Evolutionary conservation across 768 basidiomycete species (phyloP).

Genomic region (Termitomyces sp.): DNA sequence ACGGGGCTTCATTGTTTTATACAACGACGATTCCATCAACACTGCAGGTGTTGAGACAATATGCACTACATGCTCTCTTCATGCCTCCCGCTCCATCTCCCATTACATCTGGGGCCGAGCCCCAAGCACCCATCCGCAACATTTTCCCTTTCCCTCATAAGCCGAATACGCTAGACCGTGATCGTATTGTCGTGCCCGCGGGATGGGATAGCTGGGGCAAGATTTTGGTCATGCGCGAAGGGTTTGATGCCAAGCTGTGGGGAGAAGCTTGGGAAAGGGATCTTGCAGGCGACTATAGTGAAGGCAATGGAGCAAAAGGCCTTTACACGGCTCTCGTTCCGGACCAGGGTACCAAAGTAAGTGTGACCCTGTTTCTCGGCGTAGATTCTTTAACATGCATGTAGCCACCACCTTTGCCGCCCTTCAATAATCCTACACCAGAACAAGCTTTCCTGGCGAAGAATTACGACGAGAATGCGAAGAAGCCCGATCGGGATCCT

Average conservation of each 20-base stretch:
- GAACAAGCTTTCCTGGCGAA: conserved; percentile 90
- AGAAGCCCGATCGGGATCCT: conserved; percentile 87
- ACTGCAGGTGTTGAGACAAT: conserved; percentile 71
- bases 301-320: conserved; percentile 58
- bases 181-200: conserved; percentile 85
- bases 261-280: conserved; percentile 79
- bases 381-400: neutral
- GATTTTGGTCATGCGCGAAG: conserved; percentile 83
- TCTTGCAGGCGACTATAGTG: conserved; percentile 40
- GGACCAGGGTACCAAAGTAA: conserved; percentile 69
- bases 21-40: conserved; percentile 79
- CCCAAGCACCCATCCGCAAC: conserved; percentile 64
- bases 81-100: conserved; percentile 74
- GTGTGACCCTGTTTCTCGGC: conserved; percentile 13
- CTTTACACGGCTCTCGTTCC: conserved; percentile 70
- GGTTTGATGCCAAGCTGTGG: conserved; percentile 81
- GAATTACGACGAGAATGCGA: conserved; percentile 88
- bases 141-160: conserved; percentile 84
- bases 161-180: conserved; percentile 90
- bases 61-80: conserved; percentile 79
- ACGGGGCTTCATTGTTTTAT: conserved; percentile 90
- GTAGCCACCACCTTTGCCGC: conserved; percentile 62
- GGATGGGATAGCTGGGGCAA: conserved; percentile 99
- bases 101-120: conserved; percentile 50
- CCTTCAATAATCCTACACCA: conserved; percentile 75